phyloP scores from a whole-genome alignment of 805 yeast genomes.

The Priceomyces melissophilus region DNA sequence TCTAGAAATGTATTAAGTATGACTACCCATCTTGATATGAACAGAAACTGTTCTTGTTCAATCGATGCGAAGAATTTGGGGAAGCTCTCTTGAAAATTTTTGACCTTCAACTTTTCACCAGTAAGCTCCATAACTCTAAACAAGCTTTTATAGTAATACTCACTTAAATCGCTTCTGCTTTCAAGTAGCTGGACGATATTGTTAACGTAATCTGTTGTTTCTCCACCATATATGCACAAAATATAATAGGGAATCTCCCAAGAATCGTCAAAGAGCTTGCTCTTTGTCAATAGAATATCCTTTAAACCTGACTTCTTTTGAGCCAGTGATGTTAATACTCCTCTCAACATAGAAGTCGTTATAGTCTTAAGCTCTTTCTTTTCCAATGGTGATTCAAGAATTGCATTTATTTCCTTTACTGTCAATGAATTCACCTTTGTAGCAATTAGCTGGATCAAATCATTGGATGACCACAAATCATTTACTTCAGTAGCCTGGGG shows the following conservation, averaged over 20 bases:
- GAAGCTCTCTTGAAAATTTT: conserved; percentile 10
- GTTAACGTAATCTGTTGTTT: conserved; percentile 1
- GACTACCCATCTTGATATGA: conserved; percentile 55
- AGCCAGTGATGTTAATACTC: conserved; percentile 35
- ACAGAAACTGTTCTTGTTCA: conserved; percentile 9
- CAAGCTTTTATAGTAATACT: conserved; percentile 30
- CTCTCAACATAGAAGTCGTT: conserved; percentile 28
- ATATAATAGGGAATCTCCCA: conserved; percentile 50
- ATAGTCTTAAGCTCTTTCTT: not conserved
- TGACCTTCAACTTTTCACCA: conserved; percentile 9
- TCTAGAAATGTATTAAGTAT: conserved; percentile 36
- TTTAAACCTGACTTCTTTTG: conserved; percentile 15
- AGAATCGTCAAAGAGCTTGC: conserved; percentile 11
- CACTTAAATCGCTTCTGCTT: conserved; percentile 2
- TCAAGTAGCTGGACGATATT: not conserved
- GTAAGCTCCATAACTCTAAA: conserved; percentile 52
- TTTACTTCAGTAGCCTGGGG: conserved; percentile 18
- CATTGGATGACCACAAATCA: conserved; percentile 20
- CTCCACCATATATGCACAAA: conserved; percentile 44
- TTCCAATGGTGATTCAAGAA: conserved; percentile 7
- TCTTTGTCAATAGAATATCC: conserved; percentile 6
- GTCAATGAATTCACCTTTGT: conserved; percentile 44
- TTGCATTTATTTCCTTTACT: conserved; percentile 31
- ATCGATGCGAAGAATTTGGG: conserved; percentile 8
- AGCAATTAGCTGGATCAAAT: conserved; percentile 37